Evolutionary conservation across 176 grass and related monocot species (phyloP).

Genomic region (Ananas comosus): DNA sequence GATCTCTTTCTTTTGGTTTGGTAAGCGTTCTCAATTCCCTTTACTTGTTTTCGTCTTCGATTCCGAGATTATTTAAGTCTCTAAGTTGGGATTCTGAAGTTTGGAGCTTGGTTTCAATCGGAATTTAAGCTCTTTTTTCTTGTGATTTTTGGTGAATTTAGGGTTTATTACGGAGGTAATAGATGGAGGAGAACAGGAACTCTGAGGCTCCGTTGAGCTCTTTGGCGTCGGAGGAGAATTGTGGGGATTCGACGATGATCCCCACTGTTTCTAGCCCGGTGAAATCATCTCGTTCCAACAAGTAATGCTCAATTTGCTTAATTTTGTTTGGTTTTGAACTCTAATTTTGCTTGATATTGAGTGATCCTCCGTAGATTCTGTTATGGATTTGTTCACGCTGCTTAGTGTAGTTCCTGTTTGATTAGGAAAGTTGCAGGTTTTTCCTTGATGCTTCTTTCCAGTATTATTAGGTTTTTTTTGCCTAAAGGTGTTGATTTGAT

Average conservation of each 20-base stretch:
- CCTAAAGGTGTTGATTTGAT: background rate
- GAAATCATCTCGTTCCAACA: conserved; percentile 52
- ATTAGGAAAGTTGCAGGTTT: background rate
- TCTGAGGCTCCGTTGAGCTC: conserved; percentile 62
- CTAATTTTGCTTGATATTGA: conserved; percentile 9
- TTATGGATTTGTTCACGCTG: background rate
- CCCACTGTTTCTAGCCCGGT: conserved; percentile 57
- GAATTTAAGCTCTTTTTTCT: conserved; percentile 13
- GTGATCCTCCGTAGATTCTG: conserved; percentile 5
- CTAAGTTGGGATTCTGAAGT: conserved; percentile 10
- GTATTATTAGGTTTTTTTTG: background rate
- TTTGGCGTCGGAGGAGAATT: conserved; percentile 64
- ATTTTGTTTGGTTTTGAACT: conserved; percentile 24
- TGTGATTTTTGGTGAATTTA: conserved; percentile 22
- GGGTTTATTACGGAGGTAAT: background rate
- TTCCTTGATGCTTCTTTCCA: background rate
- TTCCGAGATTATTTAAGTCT: conserved; percentile 14
- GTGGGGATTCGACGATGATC: conserved; percentile 34
- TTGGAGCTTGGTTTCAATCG: conserved; percentile 24
- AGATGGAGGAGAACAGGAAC: conserved; percentile 78
- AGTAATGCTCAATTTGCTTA: conserved; percentile 33
- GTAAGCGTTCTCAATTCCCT: background rate
- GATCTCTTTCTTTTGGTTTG: conserved; percentile 19
- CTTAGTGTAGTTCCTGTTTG: conserved; percentile 8
- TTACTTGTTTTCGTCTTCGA: background rate